Percentiles rank a stretch among this genome's conserved stretches.
These are phyloP conservation scores for Sphagnum fallax DNA, from an alignment of 228 moss, liverwort and hornwort species.

Conservation along the genomic window DNA sequence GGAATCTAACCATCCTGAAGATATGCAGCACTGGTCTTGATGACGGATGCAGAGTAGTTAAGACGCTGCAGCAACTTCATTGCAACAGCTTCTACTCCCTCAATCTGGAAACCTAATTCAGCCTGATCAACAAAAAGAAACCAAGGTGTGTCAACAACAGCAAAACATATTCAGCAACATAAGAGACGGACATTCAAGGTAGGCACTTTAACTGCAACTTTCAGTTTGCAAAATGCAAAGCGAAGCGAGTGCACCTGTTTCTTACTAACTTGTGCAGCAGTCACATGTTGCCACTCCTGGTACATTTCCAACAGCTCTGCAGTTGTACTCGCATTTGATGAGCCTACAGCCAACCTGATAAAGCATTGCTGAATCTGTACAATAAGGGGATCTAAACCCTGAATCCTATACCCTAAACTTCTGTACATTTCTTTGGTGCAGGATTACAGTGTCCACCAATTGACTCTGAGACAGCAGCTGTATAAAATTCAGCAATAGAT, in stretches of 20 bases:
- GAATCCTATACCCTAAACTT: too few species aligned
- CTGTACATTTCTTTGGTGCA: too few species aligned
- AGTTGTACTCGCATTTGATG: constrained; percentile 34
- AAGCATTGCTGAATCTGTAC: too few species aligned
- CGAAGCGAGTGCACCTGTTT: constrained; percentile 28
- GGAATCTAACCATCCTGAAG: constrained; percentile 37
- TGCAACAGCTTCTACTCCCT: constrained; percentile 52
- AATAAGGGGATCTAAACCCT: too few species aligned
- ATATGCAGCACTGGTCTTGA: constrained; percentile 45
- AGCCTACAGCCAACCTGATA: constrained; percentile 29
- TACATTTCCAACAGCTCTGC: constrained; percentile 27
- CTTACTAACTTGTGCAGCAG: constrained; percentile 36
- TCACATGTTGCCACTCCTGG: constrained; percentile 54
- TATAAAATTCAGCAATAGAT: too few species aligned
- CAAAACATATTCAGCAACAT: too few species aligned
- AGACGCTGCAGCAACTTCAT: constrained; percentile 55
- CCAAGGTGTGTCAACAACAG: not conserved
- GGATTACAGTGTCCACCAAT: too few species aligned
- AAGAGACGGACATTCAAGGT: too few species aligned
- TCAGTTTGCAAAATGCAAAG: too few species aligned
- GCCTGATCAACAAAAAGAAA: constrained; percentile 13
- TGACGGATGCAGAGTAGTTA: constrained; percentile 47
- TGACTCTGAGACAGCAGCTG: too few species aligned
- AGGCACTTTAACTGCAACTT: too few species aligned
- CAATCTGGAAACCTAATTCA: constrained; percentile 51